These are phyloP conservation scores for Sistotremastrum niveocremeum DNA, from an alignment of 768 basidiomycete species.

Conservation along the genomic window DNA sequence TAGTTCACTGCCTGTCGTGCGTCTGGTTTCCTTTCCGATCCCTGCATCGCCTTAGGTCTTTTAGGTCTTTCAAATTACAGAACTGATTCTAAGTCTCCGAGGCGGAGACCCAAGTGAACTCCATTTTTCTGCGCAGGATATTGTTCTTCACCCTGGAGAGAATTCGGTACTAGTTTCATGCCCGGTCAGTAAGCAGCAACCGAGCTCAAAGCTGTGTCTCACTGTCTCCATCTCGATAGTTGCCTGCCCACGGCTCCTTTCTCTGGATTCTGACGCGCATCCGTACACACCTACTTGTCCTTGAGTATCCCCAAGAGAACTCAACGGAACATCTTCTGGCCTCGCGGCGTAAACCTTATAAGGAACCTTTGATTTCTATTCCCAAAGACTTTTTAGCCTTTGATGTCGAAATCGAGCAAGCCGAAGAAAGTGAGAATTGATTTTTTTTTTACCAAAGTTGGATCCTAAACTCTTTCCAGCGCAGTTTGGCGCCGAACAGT, in stretches of 20 bases:
- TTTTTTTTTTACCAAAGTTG: constrained; percentile 4
- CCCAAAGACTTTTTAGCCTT: constrained; percentile 50
- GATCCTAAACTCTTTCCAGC: constrained; percentile 25
- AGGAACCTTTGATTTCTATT: constrained; percentile 39
- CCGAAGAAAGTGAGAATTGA: constrained; percentile 20
- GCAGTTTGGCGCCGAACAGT: constrained; percentile 46
- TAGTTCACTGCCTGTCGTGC: no score
- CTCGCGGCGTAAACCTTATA: constrained; percentile 13
- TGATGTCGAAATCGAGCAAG: constrained; percentile 49
- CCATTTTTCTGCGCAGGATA: no score
- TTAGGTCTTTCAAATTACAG: no score
- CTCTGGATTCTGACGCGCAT: constrained; percentile 56
- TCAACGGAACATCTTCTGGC: constrained; percentile 25
- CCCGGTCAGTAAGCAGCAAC: no score
- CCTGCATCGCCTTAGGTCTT: no score
- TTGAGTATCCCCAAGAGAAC: constrained; percentile 38
- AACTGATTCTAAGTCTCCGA: no score
- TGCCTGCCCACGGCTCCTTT: constrained; percentile 56
- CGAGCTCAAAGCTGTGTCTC: no score
- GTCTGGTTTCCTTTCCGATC: no score
- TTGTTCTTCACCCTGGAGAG: no score
- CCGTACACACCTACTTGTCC: constrained; percentile 43
- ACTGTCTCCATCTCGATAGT: constrained; percentile 26
- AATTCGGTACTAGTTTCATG: no score
- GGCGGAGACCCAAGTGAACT: no score